Base-by-base conservation (phyloP, 2,329 filamentous ascomycete species). In the Thelonectria blattea region DNA sequence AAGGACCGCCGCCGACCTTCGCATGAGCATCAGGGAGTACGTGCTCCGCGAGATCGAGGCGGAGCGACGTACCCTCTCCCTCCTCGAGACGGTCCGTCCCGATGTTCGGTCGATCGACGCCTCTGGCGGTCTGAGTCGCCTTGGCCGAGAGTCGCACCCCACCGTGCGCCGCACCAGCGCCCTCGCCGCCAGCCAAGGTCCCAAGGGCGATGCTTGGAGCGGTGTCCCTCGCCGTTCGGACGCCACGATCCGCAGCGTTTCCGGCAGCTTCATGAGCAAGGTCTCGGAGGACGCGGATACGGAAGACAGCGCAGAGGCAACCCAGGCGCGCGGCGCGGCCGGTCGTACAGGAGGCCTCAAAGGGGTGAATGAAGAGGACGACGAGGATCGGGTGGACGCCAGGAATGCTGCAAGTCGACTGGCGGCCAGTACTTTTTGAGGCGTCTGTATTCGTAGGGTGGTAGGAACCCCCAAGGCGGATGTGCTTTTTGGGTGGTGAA, bases 171-270 rank as follows among this genome's bases (percentile, higher is more conserved):
- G 94, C 62, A 79, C 89, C 24, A 94, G 88, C 75, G 34, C 34
- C 34, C 78, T 97, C 66, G 91, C 91, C 15, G 91, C 91, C 48
- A 95, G 91, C 71, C 95, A 99, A 78, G 95, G 95, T 0, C 94
- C 95, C 51, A 96, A 96, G 79, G 95, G 95, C n/a, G 95, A 99
- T 76, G 90, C 95, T 15, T 99, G 95, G 95, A 97, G 92, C 71
- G 95, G 95, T 59, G 93, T 97, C 27, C 92, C 93, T 37, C 86
- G 95, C 63, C 86, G 91, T 56, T 88, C 89, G 30, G 92, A 96
- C 69, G 89, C 88, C n/a, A 78, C 92, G 57, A 90, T 85, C 71
- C 85, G 93, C 69, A 93, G 89, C 73, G 83, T 93, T 65, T 92
- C 90, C 57, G 88, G 90, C 49, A 91, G 87, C 72, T 85, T 91